These are phyloP conservation scores for Lagenaria siceraria DNA, from an alignment of 306 rosid genomes.

Conservation along the genomic window DNA sequence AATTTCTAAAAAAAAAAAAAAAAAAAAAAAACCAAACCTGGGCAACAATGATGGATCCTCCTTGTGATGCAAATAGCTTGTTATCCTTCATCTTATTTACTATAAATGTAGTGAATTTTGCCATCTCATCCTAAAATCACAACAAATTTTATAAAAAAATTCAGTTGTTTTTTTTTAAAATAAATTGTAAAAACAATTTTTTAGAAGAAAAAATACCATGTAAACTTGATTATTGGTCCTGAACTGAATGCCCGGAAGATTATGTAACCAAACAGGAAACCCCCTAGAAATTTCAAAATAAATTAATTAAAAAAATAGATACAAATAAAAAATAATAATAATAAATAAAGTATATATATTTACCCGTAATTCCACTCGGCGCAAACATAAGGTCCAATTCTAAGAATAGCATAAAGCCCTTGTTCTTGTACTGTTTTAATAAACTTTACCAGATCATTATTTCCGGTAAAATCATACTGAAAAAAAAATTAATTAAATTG, in stretches of 20 bases:
- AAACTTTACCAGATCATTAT: conserved; percentile 16
- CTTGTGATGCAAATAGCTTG: neutral
- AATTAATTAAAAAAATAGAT: neutral
- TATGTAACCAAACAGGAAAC: conserved; percentile 40
- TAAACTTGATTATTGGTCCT: conserved; percentile 21
- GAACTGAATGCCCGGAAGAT: conserved; percentile 17
- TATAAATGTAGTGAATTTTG: neutral
- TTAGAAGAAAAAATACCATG: conserved; percentile 8
- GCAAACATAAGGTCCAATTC: conserved; percentile 45
- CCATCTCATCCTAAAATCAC: neutral
- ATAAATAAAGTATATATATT: neutral
- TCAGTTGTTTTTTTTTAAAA: no score
- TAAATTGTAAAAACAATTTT: no score
- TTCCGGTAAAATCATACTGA: conserved; percentile 35
- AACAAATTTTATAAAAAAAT: neutral
- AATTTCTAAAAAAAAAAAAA: neutral
- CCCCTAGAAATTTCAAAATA: conserved; percentile 12
- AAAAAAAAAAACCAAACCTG: neutral
- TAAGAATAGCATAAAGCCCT: conserved; percentile 21
- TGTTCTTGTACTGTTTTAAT: conserved; percentile 15
- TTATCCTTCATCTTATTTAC: neutral
- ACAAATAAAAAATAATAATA: neutral
- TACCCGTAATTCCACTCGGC: conserved; percentile 50
- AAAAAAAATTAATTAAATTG: no score
- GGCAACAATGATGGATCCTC: neutral